Evolutionary conservation across 2,329 filamentous ascomycete species (phyloP), one percentile per base, ranked within the genome.

Genomic region (Cladosporium halotolerans): DNA sequence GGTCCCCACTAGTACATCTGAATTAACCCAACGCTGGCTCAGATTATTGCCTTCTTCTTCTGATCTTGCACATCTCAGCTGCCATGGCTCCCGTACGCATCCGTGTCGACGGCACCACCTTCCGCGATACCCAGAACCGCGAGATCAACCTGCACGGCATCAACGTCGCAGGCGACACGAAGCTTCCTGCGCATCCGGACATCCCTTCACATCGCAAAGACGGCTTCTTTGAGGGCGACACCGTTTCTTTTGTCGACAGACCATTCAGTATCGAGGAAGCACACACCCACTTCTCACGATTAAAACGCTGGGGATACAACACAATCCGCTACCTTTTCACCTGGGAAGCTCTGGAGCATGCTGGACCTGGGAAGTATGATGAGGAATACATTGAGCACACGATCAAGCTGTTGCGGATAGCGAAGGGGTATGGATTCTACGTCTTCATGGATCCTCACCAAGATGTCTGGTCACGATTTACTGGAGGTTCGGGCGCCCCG

Each of bases 361-460:
- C 84, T 1, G 92, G 92, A 0, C 93, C 95, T 0, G 89, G 91
- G 1, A 84, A 82, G 65, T 99, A 97, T 69, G 95, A 99, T 64
- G 89, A 99, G 66, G 85, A 88, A 57, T 99, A 88, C 80, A 91
- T 97, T 60, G 79, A 88, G 60, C 89, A 95, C 68, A 99, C 93
- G 1, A 89, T 99, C 60, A 80, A 88, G 38, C 77, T 96, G 9
- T 72, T 99, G 62, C 81, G 90, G 53, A 77, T 90, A 59, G 91
- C 91, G 36, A 96, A 91, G 68, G 79, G 83, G 36, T 97, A 95
- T 75, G 89, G 88, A 28, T 96, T 99, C 70, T 96, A 95, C 66
- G 79, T 99, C 46, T 97, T 96, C 68, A 96, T 99, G 89, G 95
- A 99, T 63, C 92, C 95, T 16, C 93, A 99, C 70, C 93, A 99